These are phyloP conservation scores for Kwoniella dejecticola DNA, from an alignment of 768 basidiomycete species.

Conservation along the genomic window DNA sequence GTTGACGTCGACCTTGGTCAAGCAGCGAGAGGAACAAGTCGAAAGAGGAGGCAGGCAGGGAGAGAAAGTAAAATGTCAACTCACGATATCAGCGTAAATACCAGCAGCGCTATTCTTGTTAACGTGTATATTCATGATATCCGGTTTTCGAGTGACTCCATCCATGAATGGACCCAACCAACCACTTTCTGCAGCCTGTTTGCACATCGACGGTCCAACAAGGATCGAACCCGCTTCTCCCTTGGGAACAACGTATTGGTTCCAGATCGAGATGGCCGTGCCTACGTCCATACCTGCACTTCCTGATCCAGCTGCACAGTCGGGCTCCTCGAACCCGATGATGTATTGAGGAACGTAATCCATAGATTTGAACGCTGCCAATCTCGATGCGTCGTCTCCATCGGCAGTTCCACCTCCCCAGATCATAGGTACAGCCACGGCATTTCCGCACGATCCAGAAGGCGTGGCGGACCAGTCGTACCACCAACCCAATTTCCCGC, in stretches of 20 bases:
- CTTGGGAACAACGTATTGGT: slow-evolving; percentile 39
- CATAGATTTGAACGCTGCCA: slow-evolving; percentile 37
- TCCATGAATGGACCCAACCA: slow-evolving; percentile 44
- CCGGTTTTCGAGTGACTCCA: slow-evolving; percentile 24
- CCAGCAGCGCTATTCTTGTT: slow-evolving; percentile 46
- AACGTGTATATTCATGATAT: slow-evolving; percentile 43
- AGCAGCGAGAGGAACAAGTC: too few species aligned
- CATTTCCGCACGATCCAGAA: slow-evolving; percentile 23
- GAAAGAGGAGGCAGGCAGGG: too few species aligned
- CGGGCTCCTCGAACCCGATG: slow-evolving; percentile 52
- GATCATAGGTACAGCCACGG: slow-evolving; percentile 43
- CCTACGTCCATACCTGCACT: slow-evolving; percentile 34
- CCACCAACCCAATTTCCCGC: slow-evolving; percentile 49
- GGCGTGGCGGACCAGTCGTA: slow-evolving; percentile 46
- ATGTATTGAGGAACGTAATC: slow-evolving; percentile 34
- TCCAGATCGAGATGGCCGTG: slow-evolving; percentile 39
- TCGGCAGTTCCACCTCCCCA: slow-evolving; percentile 43
- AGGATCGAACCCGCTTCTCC: slow-evolving; percentile 40
- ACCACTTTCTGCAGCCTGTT: slow-evolving; percentile 46
- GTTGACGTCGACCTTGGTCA: too few species aligned
- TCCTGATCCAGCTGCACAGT: slow-evolving; percentile 42
- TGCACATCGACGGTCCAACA: slow-evolving; percentile 48
- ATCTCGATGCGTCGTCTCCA: slow-evolving; percentile 33
- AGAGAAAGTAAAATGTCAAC: slow-evolving; percentile 13
- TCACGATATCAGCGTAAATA: slow-evolving; percentile 38